These are phyloP conservation scores for Neurospora cerealis DNA, from an alignment of 495 filamentous ascomycete species.

Conservation along the genomic window DNA sequence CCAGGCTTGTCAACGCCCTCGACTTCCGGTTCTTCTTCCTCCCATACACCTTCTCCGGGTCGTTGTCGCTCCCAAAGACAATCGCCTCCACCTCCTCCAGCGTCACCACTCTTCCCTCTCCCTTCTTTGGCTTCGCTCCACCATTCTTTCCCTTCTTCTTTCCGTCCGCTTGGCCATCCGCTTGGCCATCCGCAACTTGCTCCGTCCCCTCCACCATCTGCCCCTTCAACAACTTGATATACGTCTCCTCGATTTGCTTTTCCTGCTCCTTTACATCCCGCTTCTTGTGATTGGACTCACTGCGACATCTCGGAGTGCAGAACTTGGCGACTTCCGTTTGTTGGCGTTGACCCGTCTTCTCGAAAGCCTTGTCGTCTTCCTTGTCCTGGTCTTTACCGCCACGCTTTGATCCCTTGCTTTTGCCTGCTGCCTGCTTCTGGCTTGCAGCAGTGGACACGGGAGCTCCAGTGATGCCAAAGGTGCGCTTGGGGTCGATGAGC, in stretches of 20 bases:
- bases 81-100: conserved; percentile 21
- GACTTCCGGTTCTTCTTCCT: conserved; percentile 23
- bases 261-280: neutral
- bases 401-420: neutral
- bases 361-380: neutral
- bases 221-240: neutral
- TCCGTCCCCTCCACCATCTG: neutral
- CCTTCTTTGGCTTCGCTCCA: neutral
- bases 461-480: neutral
- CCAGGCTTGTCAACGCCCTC: conserved; percentile 10
- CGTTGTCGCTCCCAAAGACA: conserved; percentile 22
- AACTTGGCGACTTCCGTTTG: neutral
- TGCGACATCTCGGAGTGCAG: conserved; percentile 2
- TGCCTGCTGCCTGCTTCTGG: neutral
- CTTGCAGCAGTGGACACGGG: neutral
- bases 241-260: neutral
- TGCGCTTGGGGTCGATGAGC: conserved; percentile 20
- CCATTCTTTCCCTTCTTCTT: conserved; percentile 9
- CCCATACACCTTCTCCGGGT: conserved; percentile 21
- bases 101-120: conserved; percentile 7
- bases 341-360: neutral
- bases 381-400: neutral
- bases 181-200: neutral
- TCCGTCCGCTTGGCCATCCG: neutral
- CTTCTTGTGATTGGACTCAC: neutral